Percentiles rank a stretch among this genome's conserved stretches.
Conservation (phyloP, 2,329 filamentous ascomycete species). For the Ceratocystis colombiana region DNA sequence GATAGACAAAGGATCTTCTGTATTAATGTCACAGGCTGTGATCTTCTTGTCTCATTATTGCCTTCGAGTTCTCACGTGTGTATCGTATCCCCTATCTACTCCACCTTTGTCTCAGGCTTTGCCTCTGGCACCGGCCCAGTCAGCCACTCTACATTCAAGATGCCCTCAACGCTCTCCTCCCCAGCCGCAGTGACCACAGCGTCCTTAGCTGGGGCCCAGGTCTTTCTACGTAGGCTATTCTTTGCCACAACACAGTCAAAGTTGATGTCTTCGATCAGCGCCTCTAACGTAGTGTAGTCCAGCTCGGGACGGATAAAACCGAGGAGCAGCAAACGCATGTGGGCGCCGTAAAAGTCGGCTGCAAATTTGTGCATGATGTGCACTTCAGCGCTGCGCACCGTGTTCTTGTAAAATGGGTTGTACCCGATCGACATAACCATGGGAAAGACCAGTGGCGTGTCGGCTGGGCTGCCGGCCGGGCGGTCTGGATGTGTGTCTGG, state of each 20-base stretch:
- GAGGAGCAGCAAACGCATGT: constrained; percentile 68
- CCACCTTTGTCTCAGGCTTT: background rate
- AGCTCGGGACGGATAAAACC: constrained; percentile 84
- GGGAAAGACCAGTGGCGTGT: constrained; percentile 48
- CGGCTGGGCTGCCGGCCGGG: constrained; percentile 29
- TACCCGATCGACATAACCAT: constrained; percentile 94
- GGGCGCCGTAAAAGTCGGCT: constrained; percentile 73
- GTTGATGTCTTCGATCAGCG: constrained; percentile 76
- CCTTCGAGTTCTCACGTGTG: background rate
- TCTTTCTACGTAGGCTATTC: constrained; percentile 56
- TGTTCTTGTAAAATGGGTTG: constrained; percentile 97
- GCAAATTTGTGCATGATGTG: constrained; percentile 72
- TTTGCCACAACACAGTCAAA: constrained; percentile 77
- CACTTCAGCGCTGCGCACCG: constrained; percentile 74
- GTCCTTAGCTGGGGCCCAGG: constrained; percentile 44
- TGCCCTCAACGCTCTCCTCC: constrained; percentile 26
- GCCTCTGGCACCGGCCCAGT: constrained; percentile 29
- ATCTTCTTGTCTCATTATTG: background rate
- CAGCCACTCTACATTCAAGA: constrained; percentile 36
- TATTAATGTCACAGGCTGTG: constrained; percentile 4
- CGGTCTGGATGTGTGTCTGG: constrained; percentile 40
- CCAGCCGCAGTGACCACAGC: constrained; percentile 30
- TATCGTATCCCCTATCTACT: background rate
- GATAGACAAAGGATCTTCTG: background rate
- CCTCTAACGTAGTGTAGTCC: constrained; percentile 77